phyloP scores from a whole-genome alignment of 2,329 filamentous ascomycete species.

The Sporothrix globosa region DNA sequence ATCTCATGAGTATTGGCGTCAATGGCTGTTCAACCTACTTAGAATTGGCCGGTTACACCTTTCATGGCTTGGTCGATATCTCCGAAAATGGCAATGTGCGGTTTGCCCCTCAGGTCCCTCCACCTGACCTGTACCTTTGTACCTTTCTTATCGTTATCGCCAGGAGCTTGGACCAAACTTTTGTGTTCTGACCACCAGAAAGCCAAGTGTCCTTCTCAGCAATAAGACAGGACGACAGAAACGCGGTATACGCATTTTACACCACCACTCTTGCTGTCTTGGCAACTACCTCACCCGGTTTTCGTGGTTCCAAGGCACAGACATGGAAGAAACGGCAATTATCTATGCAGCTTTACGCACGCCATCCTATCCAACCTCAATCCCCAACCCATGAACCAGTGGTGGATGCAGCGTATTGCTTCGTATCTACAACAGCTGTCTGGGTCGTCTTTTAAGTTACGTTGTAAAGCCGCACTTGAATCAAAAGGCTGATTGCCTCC shows the following conservation, averaged over 20 bases:
- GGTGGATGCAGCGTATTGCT: not conserved
- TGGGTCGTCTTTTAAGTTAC: not conserved
- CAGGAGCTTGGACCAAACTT: slow-evolving; percentile 33
- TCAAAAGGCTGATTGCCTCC: not conserved
- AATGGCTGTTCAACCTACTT: not conserved
- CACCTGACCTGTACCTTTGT: not conserved
- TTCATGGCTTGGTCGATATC: slow-evolving; percentile 1
- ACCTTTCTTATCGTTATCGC: slow-evolving; percentile 34
- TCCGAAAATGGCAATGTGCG: slow-evolving; percentile 12
- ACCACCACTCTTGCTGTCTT: slow-evolving; percentile 5
- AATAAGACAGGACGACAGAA: slow-evolving; percentile 2
- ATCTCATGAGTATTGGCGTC: no score
- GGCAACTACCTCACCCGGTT: slow-evolving; percentile 22
- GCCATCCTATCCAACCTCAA: not conserved
- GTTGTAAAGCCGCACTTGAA: not conserved
- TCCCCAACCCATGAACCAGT: slow-evolving; percentile 7
- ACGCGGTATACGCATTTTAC: not conserved
- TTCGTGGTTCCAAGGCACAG: not conserved
- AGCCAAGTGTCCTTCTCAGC: slow-evolving; percentile 32
- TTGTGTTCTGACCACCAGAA: not conserved
- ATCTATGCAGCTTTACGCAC: not conserved
- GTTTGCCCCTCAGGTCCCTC: slow-evolving; percentile 7
- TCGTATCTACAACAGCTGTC: not conserved
- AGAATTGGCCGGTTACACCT: not conserved
- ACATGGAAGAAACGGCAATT: not conserved